Percentiles rank a stretch among this genome's conserved stretches.
These are phyloP conservation scores for Strobilomyces confusus DNA, from an alignment of 768 basidiomycete species.

Conservation along the genomic window DNA sequence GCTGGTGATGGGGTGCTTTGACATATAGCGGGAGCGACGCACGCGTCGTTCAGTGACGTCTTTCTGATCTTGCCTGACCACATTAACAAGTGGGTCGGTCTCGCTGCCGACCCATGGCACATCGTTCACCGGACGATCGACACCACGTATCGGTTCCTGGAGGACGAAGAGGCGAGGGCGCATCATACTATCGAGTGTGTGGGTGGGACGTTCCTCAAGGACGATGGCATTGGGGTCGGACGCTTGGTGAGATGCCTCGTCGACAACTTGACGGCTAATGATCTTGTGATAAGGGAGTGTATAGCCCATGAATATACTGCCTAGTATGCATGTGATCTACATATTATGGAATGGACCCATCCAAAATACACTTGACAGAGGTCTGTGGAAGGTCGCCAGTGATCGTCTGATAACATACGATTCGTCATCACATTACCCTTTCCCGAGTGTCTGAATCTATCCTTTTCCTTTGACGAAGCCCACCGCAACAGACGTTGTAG, in stretches of 20 bases:
- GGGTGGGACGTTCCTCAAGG: slow-evolving; percentile 3
- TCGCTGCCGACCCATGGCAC: slow-evolving; percentile 15
- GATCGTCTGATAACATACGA: no score
- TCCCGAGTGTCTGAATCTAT: no score
- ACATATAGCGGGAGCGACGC: slow-evolving; percentile 26
- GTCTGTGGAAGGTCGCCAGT: no score
- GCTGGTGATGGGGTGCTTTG: not conserved
- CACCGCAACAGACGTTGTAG: no score
- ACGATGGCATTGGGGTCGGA: slow-evolving; percentile 2
- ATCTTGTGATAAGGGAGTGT: not conserved
- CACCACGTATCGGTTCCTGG: slow-evolving; percentile 19
- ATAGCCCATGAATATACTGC: no score
- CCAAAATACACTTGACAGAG: no score
- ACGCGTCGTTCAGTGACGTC: slow-evolving; percentile 35
- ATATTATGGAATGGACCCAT: no score
- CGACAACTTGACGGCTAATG: not conserved
- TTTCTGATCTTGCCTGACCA: slow-evolving; percentile 31
- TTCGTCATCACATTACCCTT: no score
- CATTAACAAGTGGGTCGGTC: slow-evolving; percentile 27
- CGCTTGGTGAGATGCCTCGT: slow-evolving; percentile 9
- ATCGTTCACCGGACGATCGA: slow-evolving; percentile 20
- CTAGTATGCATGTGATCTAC: no score
- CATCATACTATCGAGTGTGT: slow-evolving; percentile 2
- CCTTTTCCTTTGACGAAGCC: no score
- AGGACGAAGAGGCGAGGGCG: not conserved